Evolutionary conservation across 148 eudicot species (phyloP).

Genomic region (Dianthus caryophyllus): DNA sequence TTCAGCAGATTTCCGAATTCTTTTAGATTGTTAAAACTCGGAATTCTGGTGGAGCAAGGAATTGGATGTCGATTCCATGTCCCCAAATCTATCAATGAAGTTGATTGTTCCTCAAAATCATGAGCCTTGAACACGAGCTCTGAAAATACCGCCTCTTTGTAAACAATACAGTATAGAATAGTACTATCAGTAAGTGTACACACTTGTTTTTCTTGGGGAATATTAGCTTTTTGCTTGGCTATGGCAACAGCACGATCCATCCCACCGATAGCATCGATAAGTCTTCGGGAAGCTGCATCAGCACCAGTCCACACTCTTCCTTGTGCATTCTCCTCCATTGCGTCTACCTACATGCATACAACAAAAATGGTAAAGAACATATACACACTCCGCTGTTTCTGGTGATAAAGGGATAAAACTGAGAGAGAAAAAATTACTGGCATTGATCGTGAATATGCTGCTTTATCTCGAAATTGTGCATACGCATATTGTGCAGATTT

Average conservation of each 20-base stretch:
- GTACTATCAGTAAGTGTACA: neutral
- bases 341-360: conserved; percentile 44
- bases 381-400: conserved; percentile 4
- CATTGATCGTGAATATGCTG: conserved; percentile 92
- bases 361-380: conserved; percentile 8
- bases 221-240: conserved; percentile 78
- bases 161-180: neutral
- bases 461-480: conserved; percentile 79
- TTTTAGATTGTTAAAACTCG: too few species aligned
- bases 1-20: too few species aligned
- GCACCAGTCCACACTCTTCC: conserved; percentile 94
- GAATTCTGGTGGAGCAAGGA: too few species aligned
- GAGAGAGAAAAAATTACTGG: conserved; percentile 35
- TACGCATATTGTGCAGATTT: conserved; percentile 67
- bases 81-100: neutral
- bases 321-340: conserved; percentile 92
- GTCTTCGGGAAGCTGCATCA: conserved; percentile 75
- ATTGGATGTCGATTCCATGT: too few species aligned
- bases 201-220: conserved; percentile 74
- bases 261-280: conserved; percentile 92
- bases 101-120: neutral
- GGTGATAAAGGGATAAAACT: neutral
- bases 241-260: conserved; percentile 81
- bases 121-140: neutral
- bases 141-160: neutral